Evolutionary conservation across 2,329 filamentous ascomycete species (phyloP), one percentile per base, ranked within the genome.

Genomic region (Malbranchea zuffiana): DNA sequence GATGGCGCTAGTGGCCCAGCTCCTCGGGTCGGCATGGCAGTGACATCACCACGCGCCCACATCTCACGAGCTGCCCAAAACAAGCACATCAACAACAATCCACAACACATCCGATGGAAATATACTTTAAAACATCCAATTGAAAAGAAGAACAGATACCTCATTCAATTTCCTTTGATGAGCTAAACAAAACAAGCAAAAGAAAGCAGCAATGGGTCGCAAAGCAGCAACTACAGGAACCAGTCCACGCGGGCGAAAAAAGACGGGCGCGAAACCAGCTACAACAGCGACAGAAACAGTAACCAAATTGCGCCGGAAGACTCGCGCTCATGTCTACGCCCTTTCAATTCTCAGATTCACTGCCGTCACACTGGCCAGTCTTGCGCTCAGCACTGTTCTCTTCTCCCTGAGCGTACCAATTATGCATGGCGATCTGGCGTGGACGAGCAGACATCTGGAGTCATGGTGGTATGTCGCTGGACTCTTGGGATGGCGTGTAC

Each of bases 371-470:
- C 39, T 70, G 12, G 53, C 69, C 41, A 75, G 67, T 58, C 66
- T 87, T 40, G 63, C 67, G 20, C 60, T 85, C 40, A 80, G 77
- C 45, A 69, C 73, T 11, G 50, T 77, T 12, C 69, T 82, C 5
- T 81, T 82, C 57, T 74, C 75, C 31, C 53, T 79, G 35, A 65
- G 74, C 5, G 68, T 74, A 32, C 67, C 72, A 24, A 68, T 75
- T 44, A 76, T 74, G 4, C 66, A 69, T 10, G 74, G 71, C 5
- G 78, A 87, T 56, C 64, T 93, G 26, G 75, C 76, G 1, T 62
- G 65, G 17, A 70, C 88, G 41, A 80, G 75, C 55, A 74, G 77
- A 50, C 70, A 69, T 39, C 59, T 75, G 42, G 74, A 79, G 34
- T 69, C 71, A 35, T 75, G 74, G 67, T 60, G 63, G 52, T 75